A percentile compares a stretch with the other conserved stretches of the same genome.
phyloP scores from a whole-genome alignment of 2,329 filamentous ascomycete genomes.

The Aspergillus carbonarius region DNA sequence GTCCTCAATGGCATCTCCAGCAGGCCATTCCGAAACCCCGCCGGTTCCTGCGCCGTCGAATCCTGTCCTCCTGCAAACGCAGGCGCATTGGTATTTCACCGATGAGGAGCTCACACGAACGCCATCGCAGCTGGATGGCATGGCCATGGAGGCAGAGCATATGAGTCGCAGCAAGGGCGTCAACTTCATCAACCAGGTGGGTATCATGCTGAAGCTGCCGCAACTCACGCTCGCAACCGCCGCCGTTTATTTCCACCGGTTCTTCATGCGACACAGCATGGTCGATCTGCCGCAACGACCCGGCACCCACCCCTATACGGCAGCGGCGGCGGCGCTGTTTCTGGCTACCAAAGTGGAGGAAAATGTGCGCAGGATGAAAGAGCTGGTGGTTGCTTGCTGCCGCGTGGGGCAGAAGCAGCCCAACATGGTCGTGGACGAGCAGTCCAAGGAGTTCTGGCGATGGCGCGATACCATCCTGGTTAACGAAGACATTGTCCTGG shows the following conservation, averaged over 20 bases:
- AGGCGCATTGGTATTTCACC: constrained; percentile 85
- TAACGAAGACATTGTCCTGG: constrained; percentile 89
- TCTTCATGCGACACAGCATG: constrained; percentile 88
- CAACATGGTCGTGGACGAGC: constrained; percentile 86
- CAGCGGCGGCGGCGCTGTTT: constrained; percentile 87
- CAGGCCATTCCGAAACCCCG: constrained; percentile 25
- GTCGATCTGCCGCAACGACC: constrained; percentile 65
- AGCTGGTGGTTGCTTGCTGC: constrained; percentile 89
- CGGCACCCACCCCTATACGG: constrained; percentile 88
- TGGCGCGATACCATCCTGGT: constrained; percentile 93
- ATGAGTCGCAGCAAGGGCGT: constrained; percentile 83
- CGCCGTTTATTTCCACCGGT: constrained; percentile 91
- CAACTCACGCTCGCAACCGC: constrained; percentile 91
- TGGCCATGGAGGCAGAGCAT: constrained; percentile 74
- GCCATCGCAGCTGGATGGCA: constrained; percentile 80
- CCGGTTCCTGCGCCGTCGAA: constrained; percentile 43
- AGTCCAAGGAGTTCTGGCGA: constrained; percentile 97
- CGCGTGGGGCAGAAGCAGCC: constrained; percentile 94
- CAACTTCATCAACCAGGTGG: constrained; percentile 94
- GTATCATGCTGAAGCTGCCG: constrained; percentile 86
- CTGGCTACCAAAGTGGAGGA: constrained; percentile 97
- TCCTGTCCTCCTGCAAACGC: constrained; percentile 53
- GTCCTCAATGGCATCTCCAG: constrained; percentile 29
- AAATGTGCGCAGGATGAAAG: constrained; percentile 92
- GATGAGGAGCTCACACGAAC: constrained; percentile 77